phyloP scores from a whole-genome alignment of 176 grass and related monocot species.

The Avena atlantica region DNA sequence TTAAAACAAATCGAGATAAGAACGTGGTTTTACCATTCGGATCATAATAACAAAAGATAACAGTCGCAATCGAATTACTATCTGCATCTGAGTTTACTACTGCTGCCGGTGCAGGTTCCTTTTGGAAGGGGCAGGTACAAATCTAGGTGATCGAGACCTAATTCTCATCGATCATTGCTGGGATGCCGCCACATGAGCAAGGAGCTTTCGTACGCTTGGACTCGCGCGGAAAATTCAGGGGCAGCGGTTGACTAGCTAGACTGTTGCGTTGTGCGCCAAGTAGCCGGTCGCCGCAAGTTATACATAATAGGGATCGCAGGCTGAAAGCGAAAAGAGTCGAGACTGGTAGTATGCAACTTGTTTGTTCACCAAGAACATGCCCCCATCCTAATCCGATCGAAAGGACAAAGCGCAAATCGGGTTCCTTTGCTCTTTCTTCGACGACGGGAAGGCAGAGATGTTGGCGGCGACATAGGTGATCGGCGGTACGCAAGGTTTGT shows the following conservation, averaged over 20 bases:
- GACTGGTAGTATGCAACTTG: slow-evolving; percentile 31
- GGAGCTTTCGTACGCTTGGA: slow-evolving; percentile 46
- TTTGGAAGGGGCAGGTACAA: slow-evolving; percentile 8
- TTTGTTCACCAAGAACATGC: slow-evolving; percentile 45
- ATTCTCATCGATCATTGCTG: slow-evolving; percentile 36
- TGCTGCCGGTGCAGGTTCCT: neutral
- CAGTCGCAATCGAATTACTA: slow-evolving; percentile 10
- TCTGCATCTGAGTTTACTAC: neutral
- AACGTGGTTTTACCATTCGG: no score
- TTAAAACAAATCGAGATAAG: no score
- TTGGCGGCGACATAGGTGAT: slow-evolving; percentile 36
- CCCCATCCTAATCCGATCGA: slow-evolving; percentile 48
- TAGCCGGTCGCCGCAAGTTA: slow-evolving; percentile 35
- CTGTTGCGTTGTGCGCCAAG: neutral
- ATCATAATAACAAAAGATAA: slow-evolving; percentile 1
- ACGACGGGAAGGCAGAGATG: slow-evolving; percentile 31
- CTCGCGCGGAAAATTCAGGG: slow-evolving; percentile 35
- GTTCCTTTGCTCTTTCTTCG: slow-evolving; percentile 27
- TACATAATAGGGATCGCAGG: neutral
- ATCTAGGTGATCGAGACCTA: slow-evolving; percentile 41
- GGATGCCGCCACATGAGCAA: neutral
- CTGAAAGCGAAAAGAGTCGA: slow-evolving; percentile 39
- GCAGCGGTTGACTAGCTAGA: slow-evolving; percentile 42
- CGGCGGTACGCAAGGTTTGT: slow-evolving; percentile 36
- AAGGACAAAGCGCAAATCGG: slow-evolving; percentile 31